Base-by-base conservation (phyloP, 345 rosid genomes). In the Linum tenue region DNA sequence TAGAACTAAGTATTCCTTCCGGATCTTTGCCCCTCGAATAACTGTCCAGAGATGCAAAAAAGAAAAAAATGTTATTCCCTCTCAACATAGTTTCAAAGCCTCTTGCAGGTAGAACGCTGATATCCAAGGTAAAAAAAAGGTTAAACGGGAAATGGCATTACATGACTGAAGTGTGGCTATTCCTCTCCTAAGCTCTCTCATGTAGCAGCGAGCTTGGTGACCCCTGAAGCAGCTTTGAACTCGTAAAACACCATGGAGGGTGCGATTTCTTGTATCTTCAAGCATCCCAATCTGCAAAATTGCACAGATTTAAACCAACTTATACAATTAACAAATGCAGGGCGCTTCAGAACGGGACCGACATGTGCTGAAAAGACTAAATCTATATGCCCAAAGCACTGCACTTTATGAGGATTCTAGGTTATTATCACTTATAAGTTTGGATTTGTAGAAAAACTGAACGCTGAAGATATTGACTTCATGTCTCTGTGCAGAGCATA, bases 141-240 rank as follows among this genome's bases (percentile, higher is more conserved):
- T 48, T 15, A 48, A 48, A 3, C 53, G 7, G 53, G 60, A 67
- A 56, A 37, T 71, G 51, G 64, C 15, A 48, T 43, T 90, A 94
- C 99, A 86, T 85, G 99, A 90, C 69, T 94, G 99, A 48, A 94
- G 84, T 56, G 74, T 67, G 55, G 73, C 73, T 64, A 85, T 83
- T 70, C 88, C 96, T 66, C 75, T 84, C 75, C 64, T 82, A 70
- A 94, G 85, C 77, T 82, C 80, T 82, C 81, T 78, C 40, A 84
- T 70, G 70, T 60, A 67, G 63, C 76, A 53, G 15, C 99, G 92
- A 78, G 97, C 94, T 80, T 60, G 87, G 82, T 88, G 86, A 68
- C 96, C 97, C 80, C 97, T 86, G 73, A 94, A 94, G 78, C 88
- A 86, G 76, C 96, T 94, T 75, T 94, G 99, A 43, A 90, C 96